Evolutionary conservation across 306 rosid species (phyloP).

Genomic region (Potentilla sterilis): DNA sequence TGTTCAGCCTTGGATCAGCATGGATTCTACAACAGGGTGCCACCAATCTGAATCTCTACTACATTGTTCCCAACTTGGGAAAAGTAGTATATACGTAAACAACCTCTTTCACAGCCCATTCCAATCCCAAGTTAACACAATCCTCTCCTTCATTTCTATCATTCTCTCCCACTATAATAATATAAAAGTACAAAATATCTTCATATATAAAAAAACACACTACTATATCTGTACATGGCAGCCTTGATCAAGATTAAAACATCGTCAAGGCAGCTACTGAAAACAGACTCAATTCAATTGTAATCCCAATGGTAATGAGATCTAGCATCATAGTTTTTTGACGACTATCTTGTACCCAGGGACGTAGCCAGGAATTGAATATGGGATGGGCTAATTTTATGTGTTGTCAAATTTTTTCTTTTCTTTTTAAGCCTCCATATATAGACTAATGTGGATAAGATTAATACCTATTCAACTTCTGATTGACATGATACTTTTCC

Average conservation of each 20-base stretch:
- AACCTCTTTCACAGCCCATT: background rate
- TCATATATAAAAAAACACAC: background rate
- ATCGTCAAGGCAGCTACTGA: background rate
- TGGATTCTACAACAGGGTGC: background rate
- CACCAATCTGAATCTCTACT: background rate
- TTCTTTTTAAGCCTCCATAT: too few relatives aligned
- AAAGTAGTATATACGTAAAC: background rate
- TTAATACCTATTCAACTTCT: too few relatives aligned
- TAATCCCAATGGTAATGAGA: background rate
- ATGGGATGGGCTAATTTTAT: too few relatives aligned
- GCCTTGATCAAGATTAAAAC: background rate
- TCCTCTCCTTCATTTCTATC: background rate
- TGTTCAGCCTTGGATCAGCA: background rate
- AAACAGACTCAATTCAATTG: too few relatives aligned
- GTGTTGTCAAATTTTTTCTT: too few relatives aligned
- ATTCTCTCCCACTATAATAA: background rate
- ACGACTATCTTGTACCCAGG: too few relatives aligned
- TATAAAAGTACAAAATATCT: background rate
- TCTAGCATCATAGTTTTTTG: too few relatives aligned
- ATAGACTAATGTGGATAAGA: too few relatives aligned
- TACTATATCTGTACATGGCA: background rate
- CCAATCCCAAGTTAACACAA: background rate
- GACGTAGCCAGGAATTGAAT: too few relatives aligned
- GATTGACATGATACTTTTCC: too few relatives aligned
- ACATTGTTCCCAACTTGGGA: background rate